Evolutionary conservation across 2,329 filamentous ascomycete genomes (phyloP), one percentile per base, ranked within the genome.

Genomic region (Nothopassalora personata): DNA sequence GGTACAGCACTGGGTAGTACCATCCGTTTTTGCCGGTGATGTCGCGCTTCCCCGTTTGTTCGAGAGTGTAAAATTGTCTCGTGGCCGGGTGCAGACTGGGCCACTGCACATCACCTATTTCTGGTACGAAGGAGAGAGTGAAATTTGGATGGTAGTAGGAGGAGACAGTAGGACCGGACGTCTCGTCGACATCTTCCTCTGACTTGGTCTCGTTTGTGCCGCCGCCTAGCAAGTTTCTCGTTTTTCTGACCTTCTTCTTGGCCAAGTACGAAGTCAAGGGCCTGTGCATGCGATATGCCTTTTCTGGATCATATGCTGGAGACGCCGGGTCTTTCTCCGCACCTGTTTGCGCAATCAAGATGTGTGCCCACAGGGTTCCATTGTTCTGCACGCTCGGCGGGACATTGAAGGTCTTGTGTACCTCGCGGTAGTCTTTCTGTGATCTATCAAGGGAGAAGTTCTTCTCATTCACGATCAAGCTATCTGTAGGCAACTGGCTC

Each of bases 121-220:
- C 87, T 3, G 92, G 91, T 53, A 99, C 84, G 68, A 97, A 86
- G 5, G 91, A 90, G 61, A 99, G 80, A 53, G 89, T 95, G 67
- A 95, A 88, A 75, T 99, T 99, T 6, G 94, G 89, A 75, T 99
- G 94, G 73, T 97, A 99, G 78, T 92, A 96, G 56, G 87, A 95
- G 49, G 83, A 85, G 63, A 96, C 84, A 55, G 87, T 79, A n/a
- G 90, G 86, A 0, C 86, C 86, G 56, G 75, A 80, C 9, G 77
- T 75, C 4, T 76, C 76, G 65, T 81, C 78, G 9, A 54, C 43
- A n/a, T 80, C 79, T n/a, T 81, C 77, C 19, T 47, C 58, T 45
- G 81, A 79, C 6, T 81, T 79, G 13, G 70, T 71, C n/a, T 72
- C 73, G 7, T 77, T 73, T 60, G 74, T 68, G 43, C 78, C 77